Base-by-base conservation (phyloP, 1,284 basidiomycete genomes). In the Somion occarium region DNA sequence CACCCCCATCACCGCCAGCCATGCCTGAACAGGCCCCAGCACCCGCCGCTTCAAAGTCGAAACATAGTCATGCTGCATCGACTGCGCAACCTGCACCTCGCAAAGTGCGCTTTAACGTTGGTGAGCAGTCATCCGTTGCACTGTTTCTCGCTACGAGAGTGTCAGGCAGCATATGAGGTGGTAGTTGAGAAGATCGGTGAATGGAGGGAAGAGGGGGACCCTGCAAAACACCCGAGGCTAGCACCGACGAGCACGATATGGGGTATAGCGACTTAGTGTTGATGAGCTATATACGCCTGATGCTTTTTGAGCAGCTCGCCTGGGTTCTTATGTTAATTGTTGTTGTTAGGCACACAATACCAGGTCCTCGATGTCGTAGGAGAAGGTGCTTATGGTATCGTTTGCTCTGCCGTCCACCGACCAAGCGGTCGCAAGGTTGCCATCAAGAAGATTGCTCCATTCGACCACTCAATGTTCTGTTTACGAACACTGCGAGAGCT, bases 81-180 rank as follows among this genome's bases (percentile, higher is more conserved):
- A 73, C 83, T 57, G 76, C 81, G 19, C 75, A 77, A 47, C 74
- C 87, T 38, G 82, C 87, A 15, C 90, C 91, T 15, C 79, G 92
- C 58, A 93, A 93, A 75, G 91, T 94, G 56, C 83, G 91, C 53
- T 95, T 95, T 78, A 93, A 93, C 71, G 90, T 93, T 63, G 91
- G 91, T 92, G 61, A 73, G 90, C 74, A 26, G 46, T 20, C 45
- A 25, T n/a, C n/a, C n/a, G n/a, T n/a, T n/a, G n/a, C n/a, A n/a
- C n/a, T 18, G 39, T 42, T 42, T 18, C 19, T 41, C 15, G 39
- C 39, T 9, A 9, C 39, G 9, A 19, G 5, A 22, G 19, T 23
- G 19, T 3, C 42, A 23, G 30, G 7, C 7, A 15, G 15, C 7
- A 34, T 15, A 34, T n/a, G n/a, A n/a, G n/a, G n/a, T n/a, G n/a